phyloP scores from a whole-genome alignment of 1,139 yeast genomes.

The Candida mesenterica region DNA sequence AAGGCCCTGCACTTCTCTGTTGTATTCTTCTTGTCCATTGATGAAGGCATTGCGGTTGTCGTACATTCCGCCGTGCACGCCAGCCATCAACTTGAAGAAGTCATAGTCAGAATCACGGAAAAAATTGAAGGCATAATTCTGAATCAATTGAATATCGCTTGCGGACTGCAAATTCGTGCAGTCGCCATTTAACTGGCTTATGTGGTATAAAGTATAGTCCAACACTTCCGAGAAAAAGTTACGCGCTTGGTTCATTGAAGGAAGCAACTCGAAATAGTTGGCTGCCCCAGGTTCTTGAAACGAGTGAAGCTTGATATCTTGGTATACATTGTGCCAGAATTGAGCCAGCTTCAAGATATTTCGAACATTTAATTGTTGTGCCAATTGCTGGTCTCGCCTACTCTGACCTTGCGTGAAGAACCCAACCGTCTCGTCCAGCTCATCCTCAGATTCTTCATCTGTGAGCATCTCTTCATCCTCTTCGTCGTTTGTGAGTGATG shows the following conservation, averaged over 20 bases:
- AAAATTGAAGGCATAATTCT: conserved; percentile 22
- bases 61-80: conserved; percentile 20
- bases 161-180: conserved; percentile 15
- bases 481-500: conserved; percentile 5
- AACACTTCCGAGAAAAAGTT: conserved; percentile 28
- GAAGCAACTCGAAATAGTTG: conserved; percentile 29
- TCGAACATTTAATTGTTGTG: conserved; percentile 6
- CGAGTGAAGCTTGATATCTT: conserved; percentile 29
- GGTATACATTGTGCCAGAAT: conserved; percentile 36
- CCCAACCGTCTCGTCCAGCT: conserved; percentile 10
- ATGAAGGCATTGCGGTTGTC: conserved; percentile 7
- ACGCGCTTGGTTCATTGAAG: conserved; percentile 25
- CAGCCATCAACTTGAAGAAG: conserved; percentile 24
- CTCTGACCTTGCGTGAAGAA: conserved; percentile 3
- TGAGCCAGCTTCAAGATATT: conserved; percentile 21
- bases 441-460: conserved; percentile 10
- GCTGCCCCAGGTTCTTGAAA: conserved; percentile 18
- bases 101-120: conserved; percentile 27
- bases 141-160: conserved; percentile 20
- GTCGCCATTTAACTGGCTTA: conserved; percentile 17
- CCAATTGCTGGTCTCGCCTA: neutral
- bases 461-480: conserved; percentile 1
- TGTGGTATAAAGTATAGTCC: conserved; percentile 29
- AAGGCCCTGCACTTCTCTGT: conserved; percentile 11
- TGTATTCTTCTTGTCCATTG: conserved; percentile 7